These are phyloP conservation scores for Uronychia binucleata DNA, from an alignment of 73 alveolate species.

Conservation along the genomic window DNA sequence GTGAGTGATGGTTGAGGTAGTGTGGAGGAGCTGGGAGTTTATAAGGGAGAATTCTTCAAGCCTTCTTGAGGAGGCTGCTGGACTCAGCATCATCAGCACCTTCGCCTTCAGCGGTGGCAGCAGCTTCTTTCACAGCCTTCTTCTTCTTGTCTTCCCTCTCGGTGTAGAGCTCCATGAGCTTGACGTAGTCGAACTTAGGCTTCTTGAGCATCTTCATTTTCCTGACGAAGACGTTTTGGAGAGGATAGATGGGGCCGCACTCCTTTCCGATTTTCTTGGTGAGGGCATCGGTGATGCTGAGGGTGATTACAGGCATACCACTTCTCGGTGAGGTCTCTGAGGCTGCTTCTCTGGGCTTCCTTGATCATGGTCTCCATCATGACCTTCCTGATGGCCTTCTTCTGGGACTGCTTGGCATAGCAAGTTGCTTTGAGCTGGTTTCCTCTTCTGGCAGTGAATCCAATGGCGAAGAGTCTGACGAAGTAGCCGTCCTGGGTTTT, in stretches of 20 bases:
- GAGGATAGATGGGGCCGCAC: constrained; percentile 91
- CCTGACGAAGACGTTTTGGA: constrained; percentile 88
- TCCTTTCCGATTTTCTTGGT: constrained; percentile 84
- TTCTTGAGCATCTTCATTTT: constrained; percentile 95
- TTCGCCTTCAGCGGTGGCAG: background rate
- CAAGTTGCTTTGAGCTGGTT: constrained; percentile 88
- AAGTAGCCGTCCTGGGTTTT: constrained; percentile 88
- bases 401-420: constrained; percentile 90
- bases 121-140: constrained; percentile 52
- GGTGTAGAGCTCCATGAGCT: constrained; percentile 82
- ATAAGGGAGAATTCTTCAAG: background rate
- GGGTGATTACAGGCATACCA: constrained; percentile 34
- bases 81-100: too few species aligned
- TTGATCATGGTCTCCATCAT: constrained; percentile 85
- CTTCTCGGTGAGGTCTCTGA: constrained; percentile 80
- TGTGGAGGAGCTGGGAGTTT: too few species aligned
- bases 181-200: constrained; percentile 91
- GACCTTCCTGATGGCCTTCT: constrained; percentile 89
- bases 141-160: constrained; percentile 69
- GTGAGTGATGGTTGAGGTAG: too few species aligned
- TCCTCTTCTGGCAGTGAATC: constrained; percentile 86
- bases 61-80: background rate
- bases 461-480: constrained; percentile 91
- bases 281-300: constrained; percentile 68
- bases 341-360: constrained; percentile 76